Percentiles rank a stretch among this genome's conserved stretches.
Conservation (phyloP, 306 rosid species). For the Echinosophora koreensis region DNA sequence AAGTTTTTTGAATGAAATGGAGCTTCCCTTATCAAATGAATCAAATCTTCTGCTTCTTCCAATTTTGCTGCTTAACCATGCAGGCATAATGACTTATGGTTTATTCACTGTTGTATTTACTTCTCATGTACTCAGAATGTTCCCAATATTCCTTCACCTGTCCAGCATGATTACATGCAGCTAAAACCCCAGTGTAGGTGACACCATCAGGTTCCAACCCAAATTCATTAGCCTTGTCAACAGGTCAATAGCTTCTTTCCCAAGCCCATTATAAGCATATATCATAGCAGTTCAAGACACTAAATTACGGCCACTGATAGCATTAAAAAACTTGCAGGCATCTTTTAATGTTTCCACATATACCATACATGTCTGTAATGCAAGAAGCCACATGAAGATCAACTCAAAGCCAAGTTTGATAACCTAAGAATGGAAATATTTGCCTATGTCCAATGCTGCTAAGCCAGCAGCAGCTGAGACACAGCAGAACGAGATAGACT, state of each 20-base stretch:
- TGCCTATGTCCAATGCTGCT: slow-evolving; percentile 26
- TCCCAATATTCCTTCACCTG: slow-evolving; percentile 41
- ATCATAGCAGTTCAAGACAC: slow-evolving; percentile 59
- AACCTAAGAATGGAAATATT: slow-evolving; percentile 54
- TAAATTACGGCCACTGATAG: slow-evolving; percentile 47
- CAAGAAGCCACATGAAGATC: slow-evolving; percentile 54
- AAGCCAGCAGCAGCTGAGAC: too few species aligned
- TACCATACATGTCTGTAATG: slow-evolving; percentile 54
- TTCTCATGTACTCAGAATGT: slow-evolving; percentile 41
- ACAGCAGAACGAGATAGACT: too few species aligned
- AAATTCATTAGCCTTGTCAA: slow-evolving; percentile 47
- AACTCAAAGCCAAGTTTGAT: slow-evolving; percentile 47
- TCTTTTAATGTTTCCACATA: slow-evolving; percentile 54
- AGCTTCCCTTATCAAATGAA: slow-evolving; percentile 43
- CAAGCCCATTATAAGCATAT: slow-evolving; percentile 60
- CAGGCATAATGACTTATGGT: slow-evolving; percentile 45
- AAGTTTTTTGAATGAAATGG: slow-evolving; percentile 53
- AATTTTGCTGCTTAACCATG: slow-evolving; percentile 49
- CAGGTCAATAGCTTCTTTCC: slow-evolving; percentile 52
- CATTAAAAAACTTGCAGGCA: slow-evolving; percentile 48
- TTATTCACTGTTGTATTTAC: slow-evolving; percentile 17
- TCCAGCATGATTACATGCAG: slow-evolving; percentile 45
- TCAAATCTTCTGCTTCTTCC: slow-evolving; percentile 49
- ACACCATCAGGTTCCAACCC: slow-evolving; percentile 40
- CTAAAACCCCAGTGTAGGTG: slow-evolving; percentile 44